Base-by-base conservation (phyloP, 345 rosid species). In the Isatis tinctoria region DNA sequence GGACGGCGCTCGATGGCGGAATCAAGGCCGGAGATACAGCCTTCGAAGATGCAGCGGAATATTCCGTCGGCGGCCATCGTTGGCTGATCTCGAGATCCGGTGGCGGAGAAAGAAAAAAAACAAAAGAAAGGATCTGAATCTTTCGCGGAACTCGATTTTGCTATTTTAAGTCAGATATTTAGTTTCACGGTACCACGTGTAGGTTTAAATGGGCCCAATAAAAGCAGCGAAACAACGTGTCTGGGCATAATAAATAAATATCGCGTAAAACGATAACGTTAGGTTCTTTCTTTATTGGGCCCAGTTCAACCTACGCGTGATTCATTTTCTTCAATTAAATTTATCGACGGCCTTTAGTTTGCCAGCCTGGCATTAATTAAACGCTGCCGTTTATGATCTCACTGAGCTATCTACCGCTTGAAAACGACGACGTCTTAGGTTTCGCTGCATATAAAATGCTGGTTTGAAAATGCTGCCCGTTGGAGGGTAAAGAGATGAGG, bases 51-150 rank as follows among this genome's bases (percentile, higher is more conserved):
- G 60, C 71, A 41, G 18, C 86, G 87, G 79, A 88, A 82, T 16
- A 90, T 48, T 8, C 90, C 89, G 41, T 87, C 89, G 33, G 91
- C 85, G 67, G 94, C 60, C 96, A 84, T 16, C 85, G 82, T 16
- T 78, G 86, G 4, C 77, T 70, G 73, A 35, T 32, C n/a, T 47
- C 24, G 73, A 74, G 73, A 74, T 67, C 73, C 54, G 61, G 66
- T 32, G 37, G 14, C 5, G 6, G 4, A 6, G 5, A 30, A 6
- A 30, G 5, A 4, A 0, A 1, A 4, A 22, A 49, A 12, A n/a
- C n/a, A n/a, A 11, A 5, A 22, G n/a, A 49, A 4, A 56, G 54
- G 63, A 67, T 74, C 62, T 60, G 78, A 58, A 22, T 45, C n/a
- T 74, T 8, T 18, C 6, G 13, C 6, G 5, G 30, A 18, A 12